phyloP scores from a whole-genome alignment of 2,329 filamentous ascomycete genomes.

The Paecilomyces niveus region DNA sequence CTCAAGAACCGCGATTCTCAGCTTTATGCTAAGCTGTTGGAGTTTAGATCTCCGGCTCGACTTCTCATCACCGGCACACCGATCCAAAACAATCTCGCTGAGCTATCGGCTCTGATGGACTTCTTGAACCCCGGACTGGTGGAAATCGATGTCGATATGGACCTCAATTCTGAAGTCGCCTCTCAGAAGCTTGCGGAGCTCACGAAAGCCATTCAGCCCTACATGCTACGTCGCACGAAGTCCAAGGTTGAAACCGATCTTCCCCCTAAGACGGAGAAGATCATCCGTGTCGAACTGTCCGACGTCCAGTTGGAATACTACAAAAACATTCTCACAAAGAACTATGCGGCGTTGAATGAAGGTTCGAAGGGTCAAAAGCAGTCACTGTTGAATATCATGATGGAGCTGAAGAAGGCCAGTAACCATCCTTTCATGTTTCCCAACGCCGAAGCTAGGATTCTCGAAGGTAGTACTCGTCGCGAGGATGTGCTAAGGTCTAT shows the following conservation, averaged over 20 bases:
- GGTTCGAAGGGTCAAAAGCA: conserved; percentile 87
- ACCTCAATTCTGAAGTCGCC: conserved; percentile 71
- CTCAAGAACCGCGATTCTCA: conserved; percentile 95
- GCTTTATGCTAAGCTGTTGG: conserved; percentile 75
- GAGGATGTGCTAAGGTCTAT: conserved; percentile 89
- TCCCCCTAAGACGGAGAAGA: conserved; percentile 96
- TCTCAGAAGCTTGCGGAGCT: conserved; percentile 81
- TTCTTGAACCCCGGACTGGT: conserved; percentile 96
- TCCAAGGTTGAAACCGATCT: conserved; percentile 95
- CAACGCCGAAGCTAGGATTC: conserved; percentile 81
- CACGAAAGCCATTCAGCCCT: conserved; percentile 81
- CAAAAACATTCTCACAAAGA: conserved; percentile 95
- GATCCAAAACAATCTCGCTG: conserved; percentile 92
- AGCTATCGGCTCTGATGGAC: conserved; percentile 86
- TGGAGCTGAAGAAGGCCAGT: conserved; percentile 98
- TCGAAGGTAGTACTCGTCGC: conserved; percentile 70
- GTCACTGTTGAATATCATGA: conserved; percentile 95
- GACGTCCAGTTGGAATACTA: conserved; percentile 97
- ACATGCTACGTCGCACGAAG: conserved; percentile 91
- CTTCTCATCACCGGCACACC: conserved; percentile 94
- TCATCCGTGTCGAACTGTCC: conserved; percentile 93
- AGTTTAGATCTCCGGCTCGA: conserved; percentile 81
- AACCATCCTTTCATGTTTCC: conserved; percentile 99
- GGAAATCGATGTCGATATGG: conserved; percentile 83
- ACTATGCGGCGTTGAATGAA: conserved; percentile 89